Evolutionary conservation across 306 rosid genomes (phyloP), one percentile per base, ranked within the genome.

Genomic region (Hylodesmum podocarpum): DNA sequence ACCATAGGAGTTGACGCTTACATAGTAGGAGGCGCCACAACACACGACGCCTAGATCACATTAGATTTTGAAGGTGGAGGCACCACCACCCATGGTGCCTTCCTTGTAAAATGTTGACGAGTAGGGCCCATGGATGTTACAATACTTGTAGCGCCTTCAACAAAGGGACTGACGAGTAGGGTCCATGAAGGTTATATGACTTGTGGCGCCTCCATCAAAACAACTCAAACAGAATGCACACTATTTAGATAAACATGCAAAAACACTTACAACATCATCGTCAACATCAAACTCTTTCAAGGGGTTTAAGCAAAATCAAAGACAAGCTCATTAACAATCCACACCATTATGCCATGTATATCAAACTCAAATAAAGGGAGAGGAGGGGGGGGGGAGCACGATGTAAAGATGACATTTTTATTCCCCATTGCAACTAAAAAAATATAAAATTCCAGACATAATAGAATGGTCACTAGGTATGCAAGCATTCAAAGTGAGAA

Each of bases 341-440:
- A 78, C 87, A 69, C 84, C 91, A 88, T 87, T n/a, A n/a, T n/a
- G 88, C 78, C 82, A 88, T 72, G 82, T 73, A 83, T 37, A 70
- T 57, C 81, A 22, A 65, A 78, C 83, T 50, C 84, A 81, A 74
- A 70, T n/a, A 15, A n/a, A n/a, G n/a, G n/a, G 8, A 37, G 0
- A 16, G 24, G 39, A 49, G 6, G 40, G 73, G 72, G 59, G 44
- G n/a, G n/a, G n/a, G n/a, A 80, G 1, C 31, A 73, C 34, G 16
- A 10, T 43, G 51, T 4, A 49, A 57, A 33, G 14, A 31, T 65
- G 71, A 71, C 29, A 65, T 12, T 65, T 3, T 8, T 68, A 41
- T 73, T 33, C 36, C 39, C n/a, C 61, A 40, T 3, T 47, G 39
- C 3, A n/a, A n/a, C n/a, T n/a, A n/a, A n/a, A n/a, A n/a, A n/a